Percentiles rank a stretch among this genome's conserved stretches.
Conservation (phyloP, 306 rosid genomes). For the Trifolium dubium region DNA sequence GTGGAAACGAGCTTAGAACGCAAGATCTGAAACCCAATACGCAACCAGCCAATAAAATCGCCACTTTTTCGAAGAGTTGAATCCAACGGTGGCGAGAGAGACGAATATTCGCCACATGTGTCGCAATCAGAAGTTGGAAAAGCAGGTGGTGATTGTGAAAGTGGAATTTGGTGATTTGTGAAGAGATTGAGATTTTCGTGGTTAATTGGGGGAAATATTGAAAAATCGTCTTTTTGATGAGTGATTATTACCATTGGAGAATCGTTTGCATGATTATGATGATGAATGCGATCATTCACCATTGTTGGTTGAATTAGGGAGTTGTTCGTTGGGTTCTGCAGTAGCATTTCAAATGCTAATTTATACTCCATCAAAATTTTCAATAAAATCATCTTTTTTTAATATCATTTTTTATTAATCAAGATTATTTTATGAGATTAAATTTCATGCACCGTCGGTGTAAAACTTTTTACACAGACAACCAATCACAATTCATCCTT, state of each 20-base stretch:
- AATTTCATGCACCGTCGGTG: too few species aligned
- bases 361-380: too few species aligned
- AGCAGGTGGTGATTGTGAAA: background rate
- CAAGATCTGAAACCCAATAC: constrained; percentile 47
- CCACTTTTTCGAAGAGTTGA: constrained; percentile 36
- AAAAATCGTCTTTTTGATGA: background rate
- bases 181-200: constrained; percentile 48
- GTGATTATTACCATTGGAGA: constrained; percentile 36
- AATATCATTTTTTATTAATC: too few species aligned
- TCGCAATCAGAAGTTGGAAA: constrained; percentile 59
- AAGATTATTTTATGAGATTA: too few species aligned
- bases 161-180: background rate
- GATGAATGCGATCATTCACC: background rate
- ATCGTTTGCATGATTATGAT: background rate
- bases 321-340: background rate
- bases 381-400: too few species aligned
- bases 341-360: background rate
- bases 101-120: constrained; percentile 18
- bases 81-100: constrained; percentile 28
- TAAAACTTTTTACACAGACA: too few species aligned
- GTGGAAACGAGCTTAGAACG: constrained; percentile 51
- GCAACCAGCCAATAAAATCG: constrained; percentile 46
- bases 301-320: background rate
- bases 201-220: constrained; percentile 47
- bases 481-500: too few species aligned